A percentile compares a stretch with the other conserved stretches of the same genome.
These are phyloP conservation scores for Pseudofabraea citricarpa DNA, from an alignment of 2,329 filamentous ascomycete genomes.

Conservation along the genomic window DNA sequence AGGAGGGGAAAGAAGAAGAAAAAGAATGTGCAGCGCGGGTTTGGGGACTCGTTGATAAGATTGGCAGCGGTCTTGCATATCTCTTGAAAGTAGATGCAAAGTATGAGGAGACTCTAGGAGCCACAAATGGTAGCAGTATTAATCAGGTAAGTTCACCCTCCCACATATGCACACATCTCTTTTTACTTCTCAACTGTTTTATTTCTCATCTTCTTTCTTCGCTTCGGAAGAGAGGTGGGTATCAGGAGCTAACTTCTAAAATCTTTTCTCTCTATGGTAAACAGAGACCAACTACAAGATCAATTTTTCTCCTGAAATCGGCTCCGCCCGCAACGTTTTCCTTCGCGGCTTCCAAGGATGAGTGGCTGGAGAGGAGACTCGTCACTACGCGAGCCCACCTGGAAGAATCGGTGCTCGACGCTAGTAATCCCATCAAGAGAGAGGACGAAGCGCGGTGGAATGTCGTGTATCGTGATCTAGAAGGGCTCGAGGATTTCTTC, in stretches of 20 bases:
- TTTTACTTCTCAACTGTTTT: not conserved
- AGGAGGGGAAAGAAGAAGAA: not conserved
- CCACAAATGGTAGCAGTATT: too few relatives aligned
- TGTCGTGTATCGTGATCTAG: constrained; percentile 1
- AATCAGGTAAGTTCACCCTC: too few relatives aligned
- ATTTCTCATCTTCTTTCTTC: not conserved
- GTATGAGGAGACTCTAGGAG: not conserved
- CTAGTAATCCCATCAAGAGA: not conserved
- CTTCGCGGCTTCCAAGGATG: constrained; percentile 1
- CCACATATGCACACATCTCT: too few relatives aligned
- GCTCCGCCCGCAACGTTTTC: constrained; percentile 4
- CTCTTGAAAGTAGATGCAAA: not conserved
- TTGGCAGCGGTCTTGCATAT: not conserved
- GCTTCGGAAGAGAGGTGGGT: not conserved
- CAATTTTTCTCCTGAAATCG: constrained; percentile 6
- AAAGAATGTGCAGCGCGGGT: not conserved
- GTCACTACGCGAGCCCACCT: not conserved
- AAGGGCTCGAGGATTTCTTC: constrained; percentile 5
- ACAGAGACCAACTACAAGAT: constrained; percentile 6
- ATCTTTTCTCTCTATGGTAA: not conserved
- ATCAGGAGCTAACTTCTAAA: not conserved
- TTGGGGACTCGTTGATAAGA: not conserved
- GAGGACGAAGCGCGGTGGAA: constrained; percentile 5
- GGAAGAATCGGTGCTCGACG: not conserved
- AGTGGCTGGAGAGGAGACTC: constrained; percentile 2